Base-by-base conservation (phyloP, 371 early-diverging fungal species). In the Mortierella sp. region DNA sequence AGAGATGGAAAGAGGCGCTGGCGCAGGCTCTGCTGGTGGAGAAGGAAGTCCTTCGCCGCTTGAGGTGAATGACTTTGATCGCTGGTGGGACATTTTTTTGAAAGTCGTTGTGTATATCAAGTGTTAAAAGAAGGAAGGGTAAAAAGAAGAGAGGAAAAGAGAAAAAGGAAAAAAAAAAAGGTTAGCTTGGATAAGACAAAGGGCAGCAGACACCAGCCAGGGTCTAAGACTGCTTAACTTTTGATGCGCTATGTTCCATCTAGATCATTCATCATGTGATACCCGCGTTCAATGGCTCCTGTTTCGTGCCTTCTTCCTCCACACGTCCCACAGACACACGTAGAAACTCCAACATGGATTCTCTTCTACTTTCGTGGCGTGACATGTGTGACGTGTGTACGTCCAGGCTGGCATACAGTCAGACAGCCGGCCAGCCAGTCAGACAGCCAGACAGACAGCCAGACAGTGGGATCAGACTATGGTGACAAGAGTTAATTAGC, bases 41-140 rank as follows among this genome's bases (percentile, higher is more conserved):
- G n/a, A n/a, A 16, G 57, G 26, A n/a, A 61, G 47, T 18, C 14
- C 22, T 16, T 58, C 51, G 62, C 20, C 8, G 63, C 35, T 35
- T 32, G 64, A 55, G 47, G 75, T 66, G 20, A 62, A 64, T 0
- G 75, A 79, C 64, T 74, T 70, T 26, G 80, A 74, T 65, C 75
- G 67, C 5, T 68, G 68, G 66, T 79, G 80, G 28, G 75, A 67
- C 66, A 67, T 49, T 49, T 49, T 49, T 49, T 49, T 49, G n/a
- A n/a, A n/a, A n/a, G n/a, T n/a, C n/a, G n/a, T n/a, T n/a, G n/a
- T n/a, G n/a, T n/a, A n/a, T n/a, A n/a, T n/a, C n/a, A 43, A 61
- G 57, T 18, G 49, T 39, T n/a, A 52, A 61, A 52, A 57, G 47
- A 47, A 16, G 20, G 30, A 57, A 57, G 12, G 32, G 52, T 47